phyloP scores from a whole-genome alignment of 2,329 filamentous ascomycete genomes.

The Tolypocladium album region DNA sequence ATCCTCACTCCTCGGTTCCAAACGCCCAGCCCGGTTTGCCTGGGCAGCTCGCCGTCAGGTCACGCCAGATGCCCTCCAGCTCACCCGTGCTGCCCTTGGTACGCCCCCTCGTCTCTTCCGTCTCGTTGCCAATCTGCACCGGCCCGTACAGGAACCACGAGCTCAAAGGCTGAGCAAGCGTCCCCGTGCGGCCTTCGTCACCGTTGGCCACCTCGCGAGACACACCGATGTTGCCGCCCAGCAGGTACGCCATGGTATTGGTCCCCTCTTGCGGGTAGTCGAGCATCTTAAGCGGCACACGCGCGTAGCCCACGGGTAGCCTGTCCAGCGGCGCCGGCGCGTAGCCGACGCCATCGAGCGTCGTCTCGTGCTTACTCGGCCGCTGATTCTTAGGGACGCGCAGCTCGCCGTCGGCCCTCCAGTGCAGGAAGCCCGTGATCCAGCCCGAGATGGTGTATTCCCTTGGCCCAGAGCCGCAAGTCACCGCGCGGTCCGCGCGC shows the following conservation, averaged over 20 bases:
- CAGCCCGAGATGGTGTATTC: constrained; percentile 33
- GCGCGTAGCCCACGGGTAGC: constrained; percentile 27
- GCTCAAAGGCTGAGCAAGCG: constrained; percentile 22
- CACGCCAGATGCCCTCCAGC: constrained; percentile 7
- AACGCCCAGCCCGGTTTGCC: background rate
- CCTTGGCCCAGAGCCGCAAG: constrained; percentile 16
- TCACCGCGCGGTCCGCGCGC: constrained; percentile 17
- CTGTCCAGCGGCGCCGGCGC: constrained; percentile 12
- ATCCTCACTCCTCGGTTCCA: background rate
- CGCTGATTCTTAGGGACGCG: constrained; percentile 7
- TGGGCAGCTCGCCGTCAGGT: background rate
- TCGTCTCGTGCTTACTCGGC: constrained; percentile 4
- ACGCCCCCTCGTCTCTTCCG: constrained; percentile 9
- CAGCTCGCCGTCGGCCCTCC: constrained; percentile 22
- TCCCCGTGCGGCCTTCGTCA: constrained; percentile 4
- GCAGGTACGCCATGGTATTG: constrained; percentile 19
- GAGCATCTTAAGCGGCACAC: constrained; percentile 25
- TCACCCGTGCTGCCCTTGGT: constrained; percentile 12
- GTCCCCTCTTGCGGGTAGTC: constrained; percentile 10
- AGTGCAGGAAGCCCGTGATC: constrained; percentile 37
- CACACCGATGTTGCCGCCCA: constrained; percentile 27
- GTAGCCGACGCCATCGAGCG: constrained; percentile 20
- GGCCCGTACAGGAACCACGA: constrained; percentile 31
- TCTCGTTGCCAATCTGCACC: constrained; percentile 9
- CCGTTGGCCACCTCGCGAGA: constrained; percentile 9